Evolutionary conservation across 805 yeast genomes (phyloP).

Genomic region (Hanseniaspora pseudoguilliermondii): DNA sequence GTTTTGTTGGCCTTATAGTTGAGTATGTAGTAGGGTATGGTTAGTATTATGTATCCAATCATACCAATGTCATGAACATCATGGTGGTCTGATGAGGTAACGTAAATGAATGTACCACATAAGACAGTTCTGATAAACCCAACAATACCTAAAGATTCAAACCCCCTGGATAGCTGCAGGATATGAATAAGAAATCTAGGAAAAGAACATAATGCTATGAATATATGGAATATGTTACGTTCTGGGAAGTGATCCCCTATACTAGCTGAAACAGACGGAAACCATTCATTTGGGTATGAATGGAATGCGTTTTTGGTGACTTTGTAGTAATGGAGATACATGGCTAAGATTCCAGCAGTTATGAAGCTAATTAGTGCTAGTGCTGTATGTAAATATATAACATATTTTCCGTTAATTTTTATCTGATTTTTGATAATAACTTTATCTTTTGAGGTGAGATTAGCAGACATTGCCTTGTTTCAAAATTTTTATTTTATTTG

Average conservation of each 20-base stretch:
- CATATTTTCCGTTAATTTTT: background rate
- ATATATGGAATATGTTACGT: slow-evolving; percentile 76
- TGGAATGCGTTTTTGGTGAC: slow-evolving; percentile 76
- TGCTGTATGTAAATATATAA: slow-evolving; percentile 45
- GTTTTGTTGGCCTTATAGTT: slow-evolving; percentile 32
- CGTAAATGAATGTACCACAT: slow-evolving; percentile 98
- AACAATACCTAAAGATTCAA: slow-evolving; percentile 24
- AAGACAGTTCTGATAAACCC: slow-evolving; percentile 87
- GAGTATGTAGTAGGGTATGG: slow-evolving; percentile 79
- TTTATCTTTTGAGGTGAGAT: background rate
- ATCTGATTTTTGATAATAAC: background rate
- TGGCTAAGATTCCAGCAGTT: slow-evolving; percentile 63
- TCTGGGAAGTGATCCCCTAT: slow-evolving; percentile 97
- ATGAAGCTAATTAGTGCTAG: slow-evolving; percentile 66
- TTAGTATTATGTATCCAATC: slow-evolving; percentile 77
- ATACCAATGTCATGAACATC: slow-evolving; percentile 92
- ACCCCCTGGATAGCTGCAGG: slow-evolving; percentile 33
- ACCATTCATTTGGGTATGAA: slow-evolving; percentile 97
- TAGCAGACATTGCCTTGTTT: too few relatives aligned
- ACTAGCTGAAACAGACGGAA: slow-evolving; percentile 92
- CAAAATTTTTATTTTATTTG: too few relatives aligned
- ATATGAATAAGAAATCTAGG: slow-evolving; percentile 63
- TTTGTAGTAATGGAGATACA: slow-evolving; percentile 66
- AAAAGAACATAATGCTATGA: slow-evolving; percentile 87
- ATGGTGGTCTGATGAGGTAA: slow-evolving; percentile 93